These are phyloP conservation scores for Penicillium atrosanguineum DNA, from an alignment of 495 filamentous ascomycete genomes.

Conservation along the genomic window DNA sequence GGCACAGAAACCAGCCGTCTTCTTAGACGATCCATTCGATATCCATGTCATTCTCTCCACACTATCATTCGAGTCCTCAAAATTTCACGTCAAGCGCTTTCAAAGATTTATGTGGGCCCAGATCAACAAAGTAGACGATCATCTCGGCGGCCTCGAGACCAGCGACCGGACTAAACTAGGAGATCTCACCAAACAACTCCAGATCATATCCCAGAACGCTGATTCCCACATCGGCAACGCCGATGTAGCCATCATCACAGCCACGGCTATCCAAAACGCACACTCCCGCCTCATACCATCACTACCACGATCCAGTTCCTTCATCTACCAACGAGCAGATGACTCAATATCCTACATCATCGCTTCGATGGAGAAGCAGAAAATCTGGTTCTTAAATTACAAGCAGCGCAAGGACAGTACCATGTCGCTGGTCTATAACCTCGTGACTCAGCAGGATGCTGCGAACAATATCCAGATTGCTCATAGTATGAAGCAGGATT, in stretches of 20 bases:
- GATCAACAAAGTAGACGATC: conserved; percentile 13
- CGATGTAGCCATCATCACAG: conserved; percentile 12
- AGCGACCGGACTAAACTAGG: conserved; percentile 11
- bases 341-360: conserved; percentile 13
- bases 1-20: background rate
- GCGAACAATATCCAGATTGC: conserved; percentile 33
- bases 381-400: conserved; percentile 14
- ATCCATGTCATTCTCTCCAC: conserved; percentile 14
- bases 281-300: conserved; percentile 1
- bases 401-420: conserved; percentile 15
- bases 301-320: conserved; percentile 1
- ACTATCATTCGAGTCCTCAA: conserved; percentile 12
- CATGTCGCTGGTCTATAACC: conserved; percentile 12
- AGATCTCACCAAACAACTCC: conserved; percentile 12
- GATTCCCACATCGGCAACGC: conserved; percentile 15
- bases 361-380: conserved; percentile 14
- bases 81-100: conserved; percentile 13
- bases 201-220: conserved; percentile 14
- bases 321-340: conserved; percentile 3
- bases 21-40: conserved; percentile 13
- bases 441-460: conserved; percentile 15
- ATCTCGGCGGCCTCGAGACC: conserved; percentile 8
- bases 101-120: conserved; percentile 13
- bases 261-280: conserved; percentile 4
- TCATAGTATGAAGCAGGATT: conserved; percentile 40